phyloP scores from a whole-genome alignment of 225 moss, liverwort and hornwort genomes.

The Polytrichum formosum region DNA sequence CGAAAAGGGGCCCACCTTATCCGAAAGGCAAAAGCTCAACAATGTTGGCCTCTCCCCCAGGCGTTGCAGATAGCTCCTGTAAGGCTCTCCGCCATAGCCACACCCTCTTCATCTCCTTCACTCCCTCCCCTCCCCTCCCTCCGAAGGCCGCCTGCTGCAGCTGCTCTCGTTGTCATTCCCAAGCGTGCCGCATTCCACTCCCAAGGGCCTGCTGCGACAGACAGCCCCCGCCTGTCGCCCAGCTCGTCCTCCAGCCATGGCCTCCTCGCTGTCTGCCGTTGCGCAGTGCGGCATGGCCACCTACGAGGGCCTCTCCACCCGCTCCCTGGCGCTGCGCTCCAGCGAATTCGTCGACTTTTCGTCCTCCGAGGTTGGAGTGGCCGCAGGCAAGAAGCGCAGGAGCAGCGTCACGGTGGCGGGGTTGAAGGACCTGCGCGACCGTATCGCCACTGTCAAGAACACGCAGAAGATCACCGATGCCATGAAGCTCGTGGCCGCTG shows the following conservation, averaged over 20 bases:
- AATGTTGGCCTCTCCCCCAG: not conserved
- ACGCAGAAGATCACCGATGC: conserved; percentile 96
- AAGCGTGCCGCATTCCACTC: too few species aligned
- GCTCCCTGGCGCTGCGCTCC: conserved; percentile 58
- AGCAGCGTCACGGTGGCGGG: conserved; percentile 41
- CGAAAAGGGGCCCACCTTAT: not conserved
- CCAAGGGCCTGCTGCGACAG: too few species aligned
- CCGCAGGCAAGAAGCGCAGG: conserved; percentile 36
- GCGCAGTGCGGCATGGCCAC: conserved; percentile 7
- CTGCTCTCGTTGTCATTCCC: too few species aligned
- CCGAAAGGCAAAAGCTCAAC: not conserved
- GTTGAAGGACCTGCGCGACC: conserved; percentile 72
- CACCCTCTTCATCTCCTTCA: not conserved
- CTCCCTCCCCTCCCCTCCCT: too few species aligned
- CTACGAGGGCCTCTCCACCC: conserved; percentile 67
- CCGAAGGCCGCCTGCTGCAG: too few species aligned
- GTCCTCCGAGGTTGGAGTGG: conserved; percentile 25
- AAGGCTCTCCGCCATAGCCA: conserved; percentile 4
- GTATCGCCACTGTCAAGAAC: conserved; percentile 84
- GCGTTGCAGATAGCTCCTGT: not conserved
- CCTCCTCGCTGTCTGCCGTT: not conserved
- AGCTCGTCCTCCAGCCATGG: not conserved
- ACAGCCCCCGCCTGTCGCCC: too few species aligned
- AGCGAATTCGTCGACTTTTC: conserved; percentile 33
- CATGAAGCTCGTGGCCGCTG: conserved; percentile 91